Conservation (phyloP, 2,329 filamentous ascomycete species). For the Cladobotryum mycophilum region DNA sequence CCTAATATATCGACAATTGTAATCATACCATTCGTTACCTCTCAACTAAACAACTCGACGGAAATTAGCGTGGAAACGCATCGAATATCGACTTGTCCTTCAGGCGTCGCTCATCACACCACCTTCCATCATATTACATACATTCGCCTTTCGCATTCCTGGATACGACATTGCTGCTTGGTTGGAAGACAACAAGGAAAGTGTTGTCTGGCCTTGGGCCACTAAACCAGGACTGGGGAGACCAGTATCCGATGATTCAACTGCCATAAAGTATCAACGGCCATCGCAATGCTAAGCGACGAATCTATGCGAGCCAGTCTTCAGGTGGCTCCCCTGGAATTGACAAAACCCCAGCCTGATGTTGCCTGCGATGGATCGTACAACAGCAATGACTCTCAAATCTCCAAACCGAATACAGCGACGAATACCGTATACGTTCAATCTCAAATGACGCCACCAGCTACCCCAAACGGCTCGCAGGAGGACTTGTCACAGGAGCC, state of each 20-base stretch:
- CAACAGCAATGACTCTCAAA: constrained; percentile 19
- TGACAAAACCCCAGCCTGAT: constrained; percentile 37
- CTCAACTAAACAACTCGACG: no score
- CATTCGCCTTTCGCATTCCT: background rate
- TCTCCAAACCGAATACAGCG: constrained; percentile 24
- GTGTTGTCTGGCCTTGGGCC: background rate
- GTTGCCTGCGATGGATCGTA: constrained; percentile 24
- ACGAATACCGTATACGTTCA: constrained; percentile 31
- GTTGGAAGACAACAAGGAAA: no score
- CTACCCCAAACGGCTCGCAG: constrained; percentile 64
- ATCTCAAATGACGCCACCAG: constrained; percentile 68
- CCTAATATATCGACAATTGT: no score
- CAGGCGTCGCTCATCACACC: no score
- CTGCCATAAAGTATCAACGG: constrained; percentile 18
- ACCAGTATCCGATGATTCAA: constrained; percentile 24
- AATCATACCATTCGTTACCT: no score
- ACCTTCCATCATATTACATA: no score
- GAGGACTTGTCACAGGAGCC: constrained; percentile 46
- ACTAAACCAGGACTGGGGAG: constrained; percentile 1
- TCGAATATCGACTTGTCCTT: no score
- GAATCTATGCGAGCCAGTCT: constrained; percentile 50
- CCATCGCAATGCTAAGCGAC: constrained; percentile 34
- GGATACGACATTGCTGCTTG: background rate
- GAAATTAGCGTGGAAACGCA: no score
- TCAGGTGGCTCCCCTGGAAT: constrained; percentile 53